Base-by-base conservation (phyloP, 75 land plant species). In the Azolla pinnata region DNA sequence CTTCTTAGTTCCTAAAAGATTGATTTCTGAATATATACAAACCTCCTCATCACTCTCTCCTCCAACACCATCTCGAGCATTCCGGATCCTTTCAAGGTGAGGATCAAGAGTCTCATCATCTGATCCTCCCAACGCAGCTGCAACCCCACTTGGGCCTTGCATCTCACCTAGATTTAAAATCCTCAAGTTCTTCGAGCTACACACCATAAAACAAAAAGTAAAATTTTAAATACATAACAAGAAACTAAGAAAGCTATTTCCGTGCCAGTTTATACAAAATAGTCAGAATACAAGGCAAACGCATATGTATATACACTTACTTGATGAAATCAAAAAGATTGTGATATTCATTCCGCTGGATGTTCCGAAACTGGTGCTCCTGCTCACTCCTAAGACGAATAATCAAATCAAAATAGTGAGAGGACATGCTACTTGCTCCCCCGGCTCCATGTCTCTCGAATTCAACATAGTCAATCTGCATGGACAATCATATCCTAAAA, bases 21-120 rank as follows among this genome's bases (percentile, higher is more conserved):
- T n/a, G n/a, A n/a, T n/a, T n/a, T n/a, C n/a, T n/a, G n/a, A 46
- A 46, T 18, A 2, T 18, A 46, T 46, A 23, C 64, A 65, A 30
- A 75, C 95, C 90, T 88, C 95, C 66, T 85, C 95, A 61, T 88
- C 95, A 60, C 84, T 85, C 56, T 87, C 88, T 27, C 68, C 93
- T 63, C 77, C 89, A 8, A 54, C 69, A 14, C 68, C 69, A 47
- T 67, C 75, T 19, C 74, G 61, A 26, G 20, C 31, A 75, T 74
- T 77, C 54, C 33, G 82, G 1, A 88, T 85, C 14, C 86, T 66
- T 54, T 80, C 81, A 54, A 88, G 79, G 74, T 85, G 84, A 21
- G 81, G 86, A 62, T 88, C 95, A 59, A 77, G 78, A 63, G 78
- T 85, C 63, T 82, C 86, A 75, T 85, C 90, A 56, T 82, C 86